Evolutionary conservation across 306 rosid genomes (phyloP), one percentile per base, ranked within the genome.

Genomic region (Coriaria nepalensis): DNA sequence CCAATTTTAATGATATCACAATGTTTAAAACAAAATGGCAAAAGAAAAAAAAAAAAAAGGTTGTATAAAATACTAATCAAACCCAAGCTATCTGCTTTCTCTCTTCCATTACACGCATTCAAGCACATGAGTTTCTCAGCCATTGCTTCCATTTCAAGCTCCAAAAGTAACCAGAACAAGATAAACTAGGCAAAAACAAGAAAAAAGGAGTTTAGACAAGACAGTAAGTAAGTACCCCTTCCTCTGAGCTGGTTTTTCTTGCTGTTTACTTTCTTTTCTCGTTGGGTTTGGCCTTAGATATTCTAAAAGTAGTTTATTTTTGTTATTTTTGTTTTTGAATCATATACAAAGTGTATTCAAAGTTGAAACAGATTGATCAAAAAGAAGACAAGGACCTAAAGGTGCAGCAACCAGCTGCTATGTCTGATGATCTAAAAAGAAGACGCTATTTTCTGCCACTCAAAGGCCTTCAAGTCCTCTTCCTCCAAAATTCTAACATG

Each of bases 401-500:
- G 49, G 73, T 57, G 66, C 58, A 14, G 2, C 48, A 20, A 20
- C 29, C 29, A 20, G 29, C 4, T 56, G 57, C 9, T 52, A 11
- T 37, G 2, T 0, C 29, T 20, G 29, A 10, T 40, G 68, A 62
- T 42, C 63, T 15, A 13, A 55, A 63, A 51, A 44, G 62, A 49
- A 49, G 35, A 20, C 3, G 29, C 41, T 55, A 45, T 63, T 14
- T 63, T 50, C 40, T 49, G 32, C 41, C 68, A 6, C 9, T 55
- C 34, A 54, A 63, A 11, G 68, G 49, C 10, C 39, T 57, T 29
- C 53, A 57, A 57, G 37, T 47, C 13, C 63, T 57, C 10, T n/a
- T 37, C 8, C 54, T 46, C 39, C 32, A 57, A 38, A 50, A 35
- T 49, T 52, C 63, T 50, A 7, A 0, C 29, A 20, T 20, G 3